Evolutionary conservation across 345 rosid species (phyloP).

Genomic region (Citrus unshiu): DNA sequence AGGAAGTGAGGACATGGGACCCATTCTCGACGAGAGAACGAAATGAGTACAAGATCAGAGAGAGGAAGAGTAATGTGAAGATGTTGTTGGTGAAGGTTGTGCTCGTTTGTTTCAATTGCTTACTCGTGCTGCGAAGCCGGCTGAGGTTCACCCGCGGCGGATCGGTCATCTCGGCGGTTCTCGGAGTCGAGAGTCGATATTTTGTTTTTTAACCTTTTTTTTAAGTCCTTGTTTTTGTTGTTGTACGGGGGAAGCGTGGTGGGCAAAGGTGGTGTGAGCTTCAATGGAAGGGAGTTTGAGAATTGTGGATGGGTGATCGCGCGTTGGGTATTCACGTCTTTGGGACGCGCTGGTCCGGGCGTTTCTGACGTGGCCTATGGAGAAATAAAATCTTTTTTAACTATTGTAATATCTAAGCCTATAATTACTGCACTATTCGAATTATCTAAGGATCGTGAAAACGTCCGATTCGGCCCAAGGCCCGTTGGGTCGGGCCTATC

Average conservation of each 20-base stretch:
- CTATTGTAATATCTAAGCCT: no score
- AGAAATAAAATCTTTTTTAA: no score
- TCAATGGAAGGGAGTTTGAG: background rate
- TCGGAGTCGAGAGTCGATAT: background rate
- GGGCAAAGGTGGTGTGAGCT: background rate
- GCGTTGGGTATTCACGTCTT: background rate
- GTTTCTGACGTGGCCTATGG: no score
- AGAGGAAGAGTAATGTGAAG: constrained; percentile 61
- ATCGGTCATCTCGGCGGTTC: constrained; percentile 56
- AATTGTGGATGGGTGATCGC: background rate
- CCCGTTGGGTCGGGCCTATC: no score
- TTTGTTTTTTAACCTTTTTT: no score
- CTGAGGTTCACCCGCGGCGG: constrained; percentile 49
- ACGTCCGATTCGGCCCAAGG: no score
- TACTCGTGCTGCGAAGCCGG: constrained; percentile 62
- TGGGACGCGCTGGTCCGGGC: background rate
- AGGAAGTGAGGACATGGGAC: constrained; percentile 55
- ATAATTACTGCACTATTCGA: no score
- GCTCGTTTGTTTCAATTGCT: constrained; percentile 50
- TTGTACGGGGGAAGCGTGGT: background rate
- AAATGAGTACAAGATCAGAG: constrained; percentile 75
- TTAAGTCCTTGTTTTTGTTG: constrained; percentile 12
- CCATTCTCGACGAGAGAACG: constrained; percentile 76
- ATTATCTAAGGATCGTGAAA: no score
- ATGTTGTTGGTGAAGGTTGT: constrained; percentile 47